Evolutionary conservation across 176 grass and related monocot genomes (phyloP).

Genomic region (Triticum timopheevii): DNA sequence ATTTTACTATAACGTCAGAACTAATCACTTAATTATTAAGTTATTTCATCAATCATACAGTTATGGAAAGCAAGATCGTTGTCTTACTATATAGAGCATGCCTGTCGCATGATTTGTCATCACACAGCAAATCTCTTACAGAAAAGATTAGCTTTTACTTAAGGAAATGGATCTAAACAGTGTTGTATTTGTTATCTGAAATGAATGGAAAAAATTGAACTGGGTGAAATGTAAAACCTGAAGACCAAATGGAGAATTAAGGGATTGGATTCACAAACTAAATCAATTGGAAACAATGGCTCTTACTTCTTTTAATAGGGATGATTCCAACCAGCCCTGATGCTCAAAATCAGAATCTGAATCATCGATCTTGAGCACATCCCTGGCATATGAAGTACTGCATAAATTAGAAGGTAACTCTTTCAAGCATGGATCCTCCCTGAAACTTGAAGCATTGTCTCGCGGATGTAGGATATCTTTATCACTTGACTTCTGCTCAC

Average conservation of each 20-base stretch:
- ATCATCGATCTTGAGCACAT: constrained; percentile 34
- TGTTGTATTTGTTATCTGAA: background rate
- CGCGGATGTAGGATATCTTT: constrained; percentile 26
- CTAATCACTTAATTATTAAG: background rate
- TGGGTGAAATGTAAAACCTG: background rate
- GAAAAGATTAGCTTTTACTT: background rate
- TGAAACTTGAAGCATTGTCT: constrained; percentile 32
- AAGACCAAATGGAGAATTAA: background rate
- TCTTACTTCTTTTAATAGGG: constrained; percentile 63
- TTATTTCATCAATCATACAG: background rate
- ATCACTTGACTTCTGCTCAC: constrained; percentile 23
- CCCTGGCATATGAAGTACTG: constrained; percentile 22
- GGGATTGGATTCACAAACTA: background rate
- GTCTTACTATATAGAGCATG: background rate
- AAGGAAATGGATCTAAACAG: background rate
- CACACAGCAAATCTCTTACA: background rate
- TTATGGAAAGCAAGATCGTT: background rate
- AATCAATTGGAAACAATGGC: constrained; percentile 14
- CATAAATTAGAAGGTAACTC: constrained; percentile 48
- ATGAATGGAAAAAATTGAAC: background rate
- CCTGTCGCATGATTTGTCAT: background rate
- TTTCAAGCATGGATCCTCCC: constrained; percentile 20
- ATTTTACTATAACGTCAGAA: background rate
- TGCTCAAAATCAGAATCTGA: constrained; percentile 41
- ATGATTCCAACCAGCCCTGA: constrained; percentile 48